phyloP scores from a whole-genome alignment of 2,329 filamentous ascomycete species.

The Xylariomycetidae sp. region DNA sequence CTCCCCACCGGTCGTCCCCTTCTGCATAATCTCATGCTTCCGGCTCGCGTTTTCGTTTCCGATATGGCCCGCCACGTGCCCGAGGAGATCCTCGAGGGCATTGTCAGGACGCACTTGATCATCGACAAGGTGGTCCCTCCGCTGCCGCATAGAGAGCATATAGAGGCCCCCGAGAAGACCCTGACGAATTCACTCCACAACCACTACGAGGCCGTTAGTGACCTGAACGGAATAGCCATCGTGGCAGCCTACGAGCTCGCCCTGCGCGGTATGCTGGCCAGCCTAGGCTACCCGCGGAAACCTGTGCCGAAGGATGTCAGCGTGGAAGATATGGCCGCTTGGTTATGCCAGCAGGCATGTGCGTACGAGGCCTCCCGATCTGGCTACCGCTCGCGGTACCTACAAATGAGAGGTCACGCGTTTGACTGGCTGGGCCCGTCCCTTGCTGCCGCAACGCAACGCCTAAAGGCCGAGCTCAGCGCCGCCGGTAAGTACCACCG shows the following conservation, averaged over 20 bases:
- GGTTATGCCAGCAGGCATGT: constrained; percentile 23
- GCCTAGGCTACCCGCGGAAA: constrained; percentile 4
- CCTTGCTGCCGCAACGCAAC: constrained; percentile 13
- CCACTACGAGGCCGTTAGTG: constrained; percentile 22
- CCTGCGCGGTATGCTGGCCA: constrained; percentile 12
- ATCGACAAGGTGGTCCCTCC: constrained; percentile 7
- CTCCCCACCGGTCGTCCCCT: too few relatives aligned
- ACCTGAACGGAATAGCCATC: constrained; percentile 24
- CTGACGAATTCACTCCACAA: constrained; percentile 5
- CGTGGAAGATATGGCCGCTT: constrained; percentile 9
- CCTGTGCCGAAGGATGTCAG: background rate
- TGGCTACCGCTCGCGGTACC: constrained; percentile 18
- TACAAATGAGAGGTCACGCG: constrained; percentile 22
- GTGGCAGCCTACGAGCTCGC: constrained; percentile 20
- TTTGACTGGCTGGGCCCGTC: constrained; percentile 23
- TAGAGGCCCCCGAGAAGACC: constrained; percentile 12
- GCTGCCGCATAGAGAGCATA: constrained; percentile 10
- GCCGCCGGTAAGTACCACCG: background rate
- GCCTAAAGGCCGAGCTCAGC: constrained; percentile 14
- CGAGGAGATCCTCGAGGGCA: constrained; percentile 15
- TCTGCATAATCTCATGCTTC: constrained; percentile 3
- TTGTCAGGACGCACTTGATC: constrained; percentile 12
- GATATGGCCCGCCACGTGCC: constrained; percentile 20
- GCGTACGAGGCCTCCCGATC: constrained; percentile 18
- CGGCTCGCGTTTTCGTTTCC: constrained; percentile 6